Conservation (phyloP, 176 grass and related monocot genomes). For the Raddia guianensis region DNA sequence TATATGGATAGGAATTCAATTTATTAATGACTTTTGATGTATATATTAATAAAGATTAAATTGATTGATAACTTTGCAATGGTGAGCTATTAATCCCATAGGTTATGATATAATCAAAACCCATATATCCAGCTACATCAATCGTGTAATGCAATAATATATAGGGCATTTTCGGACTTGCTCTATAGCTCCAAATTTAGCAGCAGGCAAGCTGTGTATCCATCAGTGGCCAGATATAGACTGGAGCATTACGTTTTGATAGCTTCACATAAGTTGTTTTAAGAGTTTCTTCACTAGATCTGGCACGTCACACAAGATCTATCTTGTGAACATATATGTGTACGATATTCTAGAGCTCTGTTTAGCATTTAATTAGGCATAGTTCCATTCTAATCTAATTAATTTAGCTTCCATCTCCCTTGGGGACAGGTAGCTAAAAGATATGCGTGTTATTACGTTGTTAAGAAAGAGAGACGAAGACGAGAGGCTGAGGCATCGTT, state of each 20-base stretch:
- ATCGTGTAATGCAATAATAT: no score
- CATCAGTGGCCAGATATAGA: not conserved
- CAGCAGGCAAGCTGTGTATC: not conserved
- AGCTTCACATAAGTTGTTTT: not conserved
- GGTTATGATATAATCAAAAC: no score
- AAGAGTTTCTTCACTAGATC: not conserved
- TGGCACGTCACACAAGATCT: not conserved
- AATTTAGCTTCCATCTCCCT: not conserved
- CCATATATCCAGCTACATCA: no score
- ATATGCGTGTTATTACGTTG: not conserved
- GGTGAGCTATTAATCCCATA: no score
- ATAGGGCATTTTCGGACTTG: no score
- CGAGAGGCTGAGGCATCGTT: not conserved
- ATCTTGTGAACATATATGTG: not conserved
- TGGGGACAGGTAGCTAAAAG: not conserved
- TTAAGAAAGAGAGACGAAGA: not conserved
- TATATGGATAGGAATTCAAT: no score
- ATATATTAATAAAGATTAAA: no score
- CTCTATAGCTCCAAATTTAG: not conserved
- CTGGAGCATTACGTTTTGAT: not conserved
- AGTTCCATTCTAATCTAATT: not conserved
- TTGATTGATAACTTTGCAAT: no score
- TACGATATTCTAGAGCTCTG: not conserved
- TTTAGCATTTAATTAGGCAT: not conserved
- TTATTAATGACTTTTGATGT: no score